Conservation (phyloP, 1,284 basidiomycete genomes). For the Puccinia novopanici region DNA sequence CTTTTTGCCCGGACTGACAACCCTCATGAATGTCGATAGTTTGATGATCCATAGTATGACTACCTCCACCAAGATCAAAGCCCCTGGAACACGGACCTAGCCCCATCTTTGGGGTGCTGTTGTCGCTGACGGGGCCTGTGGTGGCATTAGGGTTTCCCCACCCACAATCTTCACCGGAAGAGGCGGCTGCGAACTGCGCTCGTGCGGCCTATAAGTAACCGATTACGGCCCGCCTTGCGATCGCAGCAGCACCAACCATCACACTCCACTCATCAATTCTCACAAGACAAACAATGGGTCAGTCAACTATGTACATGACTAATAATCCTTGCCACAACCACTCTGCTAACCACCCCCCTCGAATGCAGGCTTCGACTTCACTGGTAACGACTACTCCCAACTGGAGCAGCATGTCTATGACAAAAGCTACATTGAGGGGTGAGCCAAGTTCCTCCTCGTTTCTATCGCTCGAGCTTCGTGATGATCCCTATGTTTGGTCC, state of each 20-base stretch:
- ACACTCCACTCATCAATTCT: too few relatives aligned
- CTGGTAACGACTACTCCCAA: slow-evolving; percentile 42
- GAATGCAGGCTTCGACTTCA: slow-evolving; percentile 48
- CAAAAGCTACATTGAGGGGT: slow-evolving; percentile 51
- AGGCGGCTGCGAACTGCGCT: background rate
- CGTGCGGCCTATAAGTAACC: background rate
- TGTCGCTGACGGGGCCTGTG: too few relatives aligned
- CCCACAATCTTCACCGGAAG: background rate
- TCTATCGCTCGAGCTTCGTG: slow-evolving; percentile 53
- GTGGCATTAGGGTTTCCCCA: background rate
- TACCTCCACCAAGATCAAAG: too few relatives aligned
- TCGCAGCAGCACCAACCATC: background rate
- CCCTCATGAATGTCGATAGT: too few relatives aligned
- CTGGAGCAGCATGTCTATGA: slow-evolving; percentile 43
- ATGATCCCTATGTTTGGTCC: slow-evolving; percentile 69
- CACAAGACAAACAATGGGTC: slow-evolving; percentile 2
- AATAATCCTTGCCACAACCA: background rate
- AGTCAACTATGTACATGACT: background rate
- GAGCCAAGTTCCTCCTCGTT: slow-evolving; percentile 45
- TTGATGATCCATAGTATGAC: too few relatives aligned
- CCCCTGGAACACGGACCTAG: too few relatives aligned
- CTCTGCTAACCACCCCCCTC: too few relatives aligned
- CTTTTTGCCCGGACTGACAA: too few relatives aligned
- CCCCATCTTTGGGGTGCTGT: too few relatives aligned
- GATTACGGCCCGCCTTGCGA: background rate